Evolutionary conservation across 129 eudicot genomes (phyloP).

Genomic region (Helichrysum umbraculigerum): DNA sequence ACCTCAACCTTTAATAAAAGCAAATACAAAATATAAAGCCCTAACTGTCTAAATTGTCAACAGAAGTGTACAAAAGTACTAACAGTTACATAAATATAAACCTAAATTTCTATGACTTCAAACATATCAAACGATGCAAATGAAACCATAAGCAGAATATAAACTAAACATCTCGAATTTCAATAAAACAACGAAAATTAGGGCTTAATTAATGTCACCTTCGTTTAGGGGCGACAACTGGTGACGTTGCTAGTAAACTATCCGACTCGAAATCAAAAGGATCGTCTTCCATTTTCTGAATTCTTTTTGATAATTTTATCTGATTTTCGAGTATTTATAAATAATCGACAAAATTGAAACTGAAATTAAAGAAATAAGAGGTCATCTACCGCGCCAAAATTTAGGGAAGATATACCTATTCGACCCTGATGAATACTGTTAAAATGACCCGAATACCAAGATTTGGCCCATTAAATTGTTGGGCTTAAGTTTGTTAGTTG

Average conservation of each 20-base stretch:
- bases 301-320: background rate
- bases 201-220: background rate
- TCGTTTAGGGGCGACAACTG: constrained; percentile 22
- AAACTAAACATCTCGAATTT: background rate
- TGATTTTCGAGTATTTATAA: background rate
- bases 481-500: background rate
- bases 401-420: constrained; percentile 22
- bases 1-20: background rate
- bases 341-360: background rate
- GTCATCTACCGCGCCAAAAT: constrained; percentile 35
- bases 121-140: too few relatives aligned
- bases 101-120: too few relatives aligned
- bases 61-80: background rate
- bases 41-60: constrained; percentile 6
- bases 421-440: background rate
- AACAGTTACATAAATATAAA: background rate
- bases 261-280: constrained; percentile 40
- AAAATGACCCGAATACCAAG: constrained; percentile 8
- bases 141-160: background rate
- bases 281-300: constrained; percentile 34
- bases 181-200: background rate
- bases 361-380: background rate
- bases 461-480: background rate
- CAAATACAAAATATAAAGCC: background rate
- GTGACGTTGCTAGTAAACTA: constrained; percentile 34